Evolutionary conservation across 2,329 filamentous ascomycete genomes (phyloP).

Genomic region (Cadophora sp.): DNA sequence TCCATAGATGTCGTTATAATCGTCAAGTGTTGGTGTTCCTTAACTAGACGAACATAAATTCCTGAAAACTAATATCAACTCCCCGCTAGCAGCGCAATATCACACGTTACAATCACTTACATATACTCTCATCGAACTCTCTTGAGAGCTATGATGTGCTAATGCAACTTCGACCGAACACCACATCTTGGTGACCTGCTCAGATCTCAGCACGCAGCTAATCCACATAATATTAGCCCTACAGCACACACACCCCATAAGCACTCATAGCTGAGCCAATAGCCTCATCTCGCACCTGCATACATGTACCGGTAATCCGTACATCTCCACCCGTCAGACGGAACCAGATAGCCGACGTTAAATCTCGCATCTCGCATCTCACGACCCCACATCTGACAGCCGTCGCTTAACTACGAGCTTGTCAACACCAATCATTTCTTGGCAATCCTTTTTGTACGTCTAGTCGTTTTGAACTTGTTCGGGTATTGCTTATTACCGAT

Average conservation of each 20-base stretch:
- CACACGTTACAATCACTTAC: too few relatives aligned
- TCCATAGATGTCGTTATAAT: too few relatives aligned
- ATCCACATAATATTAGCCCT: not conserved
- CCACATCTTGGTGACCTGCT: not conserved
- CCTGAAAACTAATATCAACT: too few relatives aligned
- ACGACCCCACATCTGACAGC: not conserved
- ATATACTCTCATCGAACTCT: too few relatives aligned
- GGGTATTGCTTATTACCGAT: not conserved
- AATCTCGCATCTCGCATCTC: not conserved
- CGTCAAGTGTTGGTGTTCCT: too few relatives aligned
- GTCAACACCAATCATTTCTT: slow-evolving; percentile 6
- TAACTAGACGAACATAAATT: too few relatives aligned
- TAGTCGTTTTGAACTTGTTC: too few relatives aligned
- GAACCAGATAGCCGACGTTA: not conserved
- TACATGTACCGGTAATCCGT: not conserved
- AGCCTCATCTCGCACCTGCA: not conserved
- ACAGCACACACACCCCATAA: not conserved
- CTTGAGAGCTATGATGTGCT: too few relatives aligned
- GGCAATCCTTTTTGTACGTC: too few relatives aligned
- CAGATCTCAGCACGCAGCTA: not conserved
- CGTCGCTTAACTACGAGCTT: not conserved
- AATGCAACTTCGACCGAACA: too few relatives aligned
- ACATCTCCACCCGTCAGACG: not conserved
- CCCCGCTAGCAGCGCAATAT: too few relatives aligned
- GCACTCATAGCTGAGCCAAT: not conserved